Base-by-base conservation (phyloP, 495 filamentous ascomycete species). In the Talaromyces nanjingensis region DNA sequence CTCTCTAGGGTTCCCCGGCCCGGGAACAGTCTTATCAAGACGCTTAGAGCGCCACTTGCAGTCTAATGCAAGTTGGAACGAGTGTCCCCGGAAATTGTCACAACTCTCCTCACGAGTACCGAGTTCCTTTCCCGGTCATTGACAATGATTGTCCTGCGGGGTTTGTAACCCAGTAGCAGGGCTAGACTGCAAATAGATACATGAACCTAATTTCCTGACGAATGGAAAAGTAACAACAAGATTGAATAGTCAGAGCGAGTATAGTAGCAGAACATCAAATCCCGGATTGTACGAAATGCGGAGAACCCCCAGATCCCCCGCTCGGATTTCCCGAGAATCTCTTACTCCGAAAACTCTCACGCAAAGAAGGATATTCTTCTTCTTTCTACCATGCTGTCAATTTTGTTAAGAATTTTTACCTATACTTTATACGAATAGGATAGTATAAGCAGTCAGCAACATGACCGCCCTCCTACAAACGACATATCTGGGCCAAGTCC, bases 401-500 rank as follows among this genome's bases (percentile, higher is more conserved):
- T n/a, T 24, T 31, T 16, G 4, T 16, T 9, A 16, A 16, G 12
- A 42, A 33, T 29, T 31, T 29, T 27, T 2, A 11, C 25, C 25
- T 33, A 56, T 57, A 16, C 7, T 20, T 1, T 16, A 57, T 33
- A 57, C n/a, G n/a, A 16, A n/a, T 4, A 27, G 25, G 25, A 29
- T 8, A 57, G n/a, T 57, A 34, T 47, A 42, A 31, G 24, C 25
- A 20, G 4, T 42, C 12, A 6, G 37, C 37, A 54, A 56, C 54
- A 70, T 70, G 68, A 56, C 64, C 7, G 58, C 63, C 1, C 9
- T 64, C 1, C 64, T 71, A 14, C 64, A 66, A 39, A 71, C 67
- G 0, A 49, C 53, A 18, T 55, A 62, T 20, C 63, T 74, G 4
- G 72, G 72, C 24, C 54, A 67, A 16, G 68, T 72, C 31, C 68